Evolutionary conservation across 148 eudicot genomes (phyloP).

Genomic region (Chenopodium suecicum): DNA sequence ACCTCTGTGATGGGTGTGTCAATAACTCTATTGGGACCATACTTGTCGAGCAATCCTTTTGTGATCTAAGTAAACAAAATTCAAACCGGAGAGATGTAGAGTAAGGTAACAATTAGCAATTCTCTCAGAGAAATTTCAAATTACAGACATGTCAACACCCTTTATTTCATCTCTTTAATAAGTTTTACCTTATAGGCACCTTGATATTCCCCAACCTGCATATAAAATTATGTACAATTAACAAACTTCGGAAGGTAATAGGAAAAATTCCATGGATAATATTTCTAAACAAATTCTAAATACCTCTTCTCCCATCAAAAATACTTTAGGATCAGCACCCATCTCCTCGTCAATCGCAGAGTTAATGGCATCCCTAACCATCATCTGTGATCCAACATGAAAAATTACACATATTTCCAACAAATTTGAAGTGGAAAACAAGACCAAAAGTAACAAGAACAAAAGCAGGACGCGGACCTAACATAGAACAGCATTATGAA

Average conservation of each 20-base stretch:
- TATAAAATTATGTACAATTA: not conserved
- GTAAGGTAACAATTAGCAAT: not conserved
- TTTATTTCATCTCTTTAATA: not conserved
- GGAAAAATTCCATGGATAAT: not conserved
- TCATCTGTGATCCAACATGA: conserved; percentile 41
- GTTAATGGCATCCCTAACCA: conserved; percentile 75
- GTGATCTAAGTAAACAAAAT: conserved; percentile 40
- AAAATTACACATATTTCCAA: not conserved
- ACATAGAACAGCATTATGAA: not conserved
- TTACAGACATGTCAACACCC: not conserved
- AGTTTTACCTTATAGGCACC: conserved; percentile 86
- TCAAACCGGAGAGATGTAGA: not conserved
- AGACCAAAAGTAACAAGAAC: not conserved
- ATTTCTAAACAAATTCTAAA: not conserved
- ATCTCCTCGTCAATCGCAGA: conserved; percentile 90
- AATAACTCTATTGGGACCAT: conserved; percentile 77
- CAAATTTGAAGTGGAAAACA: not conserved
- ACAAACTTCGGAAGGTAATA: not conserved
- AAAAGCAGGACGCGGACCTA: not conserved
- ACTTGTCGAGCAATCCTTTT: conserved; percentile 74
- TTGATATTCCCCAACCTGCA: conserved; percentile 92
- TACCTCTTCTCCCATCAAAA: conserved; percentile 92
- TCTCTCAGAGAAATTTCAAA: not conserved
- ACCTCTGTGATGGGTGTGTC: conserved; percentile 98
- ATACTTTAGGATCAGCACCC: conserved; percentile 70